Percentiles rank a stretch among this genome's conserved stretches.
Conservation (phyloP, 768 basidiomycete genomes). For the Lactarius deliciosus region DNA sequence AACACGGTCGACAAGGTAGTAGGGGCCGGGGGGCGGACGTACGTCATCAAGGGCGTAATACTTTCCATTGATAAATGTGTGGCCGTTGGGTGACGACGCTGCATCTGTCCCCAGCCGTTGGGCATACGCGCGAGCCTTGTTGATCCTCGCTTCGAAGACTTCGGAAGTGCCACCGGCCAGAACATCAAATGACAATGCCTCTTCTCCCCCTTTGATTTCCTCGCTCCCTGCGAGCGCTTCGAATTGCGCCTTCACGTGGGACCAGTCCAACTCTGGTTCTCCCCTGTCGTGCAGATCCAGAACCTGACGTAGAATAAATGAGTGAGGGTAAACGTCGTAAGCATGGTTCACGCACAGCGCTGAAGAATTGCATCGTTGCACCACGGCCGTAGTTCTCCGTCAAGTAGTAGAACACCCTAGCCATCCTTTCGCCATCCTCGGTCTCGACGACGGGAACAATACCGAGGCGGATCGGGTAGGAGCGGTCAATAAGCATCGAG, state of each 20-base stretch:
- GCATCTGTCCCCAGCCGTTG: slow-evolving; percentile 37
- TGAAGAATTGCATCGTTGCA: slow-evolving; percentile 13
- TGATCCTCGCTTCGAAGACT: slow-evolving; percentile 24
- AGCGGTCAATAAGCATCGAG: slow-evolving; percentile 66
- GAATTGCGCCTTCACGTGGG: slow-evolving; percentile 12
- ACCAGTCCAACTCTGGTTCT: slow-evolving; percentile 14
- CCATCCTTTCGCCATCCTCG: slow-evolving; percentile 40
- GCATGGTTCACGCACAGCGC: slow-evolving; percentile 1
- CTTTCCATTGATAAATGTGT: slow-evolving; percentile 50
- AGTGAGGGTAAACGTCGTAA: background rate
- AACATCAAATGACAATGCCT: slow-evolving; percentile 10
- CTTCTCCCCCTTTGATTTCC: slow-evolving; percentile 8
- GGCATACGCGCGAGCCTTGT: slow-evolving; percentile 36
- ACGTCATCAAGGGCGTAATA: slow-evolving; percentile 25
- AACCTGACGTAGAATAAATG: slow-evolving; percentile 5
- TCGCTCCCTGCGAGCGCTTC: slow-evolving; percentile 8
- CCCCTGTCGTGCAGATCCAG: background rate
- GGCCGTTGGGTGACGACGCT: slow-evolving; percentile 35
- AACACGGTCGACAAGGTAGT: background rate
- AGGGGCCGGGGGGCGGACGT: slow-evolving; percentile 4
- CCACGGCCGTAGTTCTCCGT: slow-evolving; percentile 14
- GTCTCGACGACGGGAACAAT: slow-evolving; percentile 70
- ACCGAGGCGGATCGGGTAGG: slow-evolving; percentile 81
- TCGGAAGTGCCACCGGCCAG: slow-evolving; percentile 13
- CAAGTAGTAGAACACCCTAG: slow-evolving; percentile 40